A percentile compares a stretch with the other conserved stretches of the same genome.
phyloP scores from a whole-genome alignment of 176 grass and related monocot genomes.

The Carex pumila region DNA sequence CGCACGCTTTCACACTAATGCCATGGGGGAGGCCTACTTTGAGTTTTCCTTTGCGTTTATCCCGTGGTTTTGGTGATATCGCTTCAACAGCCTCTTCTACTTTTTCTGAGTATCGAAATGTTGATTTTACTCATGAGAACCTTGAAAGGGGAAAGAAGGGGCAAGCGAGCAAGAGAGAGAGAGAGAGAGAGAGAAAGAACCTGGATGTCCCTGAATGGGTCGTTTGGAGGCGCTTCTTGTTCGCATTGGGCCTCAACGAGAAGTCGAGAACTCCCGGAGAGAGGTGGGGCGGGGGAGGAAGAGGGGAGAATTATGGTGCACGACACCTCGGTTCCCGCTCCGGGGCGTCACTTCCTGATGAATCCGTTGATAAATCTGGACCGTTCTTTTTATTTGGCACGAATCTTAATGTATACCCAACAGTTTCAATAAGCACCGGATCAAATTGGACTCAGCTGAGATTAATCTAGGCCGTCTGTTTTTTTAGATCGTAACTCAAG shows the following conservation, averaged over 20 bases:
- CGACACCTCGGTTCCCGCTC: not conserved
- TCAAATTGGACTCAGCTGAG: too few species aligned
- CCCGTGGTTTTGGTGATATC: not conserved
- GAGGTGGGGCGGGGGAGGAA: too few species aligned
- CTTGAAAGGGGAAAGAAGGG: not conserved
- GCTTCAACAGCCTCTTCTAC: not conserved
- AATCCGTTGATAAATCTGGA: too few species aligned
- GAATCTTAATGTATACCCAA: too few species aligned
- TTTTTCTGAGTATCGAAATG: not conserved
- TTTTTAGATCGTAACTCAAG: too few species aligned
- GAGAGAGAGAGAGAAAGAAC: not conserved
- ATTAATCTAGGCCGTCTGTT: too few species aligned
- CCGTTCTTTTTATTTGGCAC: too few species aligned
- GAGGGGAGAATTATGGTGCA: not conserved
- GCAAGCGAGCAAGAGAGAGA: too few species aligned
- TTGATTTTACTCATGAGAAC: not conserved
- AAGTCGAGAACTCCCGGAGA: not conserved
- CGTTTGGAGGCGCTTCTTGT: slow-evolving; percentile 40
- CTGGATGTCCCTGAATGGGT: slow-evolving; percentile 6
- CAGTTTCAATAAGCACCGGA: too few species aligned
- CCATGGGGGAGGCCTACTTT: slow-evolving; percentile 16
- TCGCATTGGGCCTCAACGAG: slow-evolving; percentile 23
- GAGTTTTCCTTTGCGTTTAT: slow-evolving; percentile 25
- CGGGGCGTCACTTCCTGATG: too few species aligned
- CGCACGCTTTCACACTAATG: slow-evolving; percentile 14